Base-by-base conservation (phyloP, 2,329 filamentous ascomycete species). In the Pseudogymnoascus sp. region DNA sequence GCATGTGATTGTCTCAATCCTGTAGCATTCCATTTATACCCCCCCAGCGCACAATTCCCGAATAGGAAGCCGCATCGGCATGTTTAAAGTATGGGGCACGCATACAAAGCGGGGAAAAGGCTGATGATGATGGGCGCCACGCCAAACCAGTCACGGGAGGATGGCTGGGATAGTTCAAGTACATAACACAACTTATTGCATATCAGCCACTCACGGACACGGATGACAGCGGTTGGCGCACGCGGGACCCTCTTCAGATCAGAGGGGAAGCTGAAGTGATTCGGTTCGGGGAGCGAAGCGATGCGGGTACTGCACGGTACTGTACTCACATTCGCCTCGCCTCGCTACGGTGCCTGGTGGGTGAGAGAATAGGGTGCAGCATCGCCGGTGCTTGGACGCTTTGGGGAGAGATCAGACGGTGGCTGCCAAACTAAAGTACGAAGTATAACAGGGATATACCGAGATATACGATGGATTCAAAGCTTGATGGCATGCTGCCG, bases 41-140 rank as follows among this genome's bases (percentile, higher is more conserved):
- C 47, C 26, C 51, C 29, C 51, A 34, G n/a, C 16, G 26, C 29
- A 57, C 51, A 57, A 34, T 7, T 34, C 51, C 51, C 51, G 29
- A 57, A 57, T 57, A 57, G 51, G 51, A 57, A 57, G 51, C 51
- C 51, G 29, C 51, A 34, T 21, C 51, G 51, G n/a, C 51, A 57
- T 57, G 51, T 36, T 57, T 57, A 57, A 57, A 57, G 51, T 21
- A 57, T 57, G 51, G 51, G 51, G 51, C 51, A 36, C 29, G 8
- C 16, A n/a, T 2, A 36, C 10, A 57, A 57, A 57, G 51, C 29
- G 51, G 51, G 51, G 51, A 34, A 34, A 34, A 29, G 6, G 51
- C 51, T 36, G 51, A 21, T 57, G 47, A 34, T 12, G 51, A 57
- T 57, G 51, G n/a, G 51, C 51, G 51, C n/a, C 29, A 57, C 29